phyloP scores from a whole-genome alignment of 192 early-diverging fungal species.

The Coemansia sp. region DNA sequence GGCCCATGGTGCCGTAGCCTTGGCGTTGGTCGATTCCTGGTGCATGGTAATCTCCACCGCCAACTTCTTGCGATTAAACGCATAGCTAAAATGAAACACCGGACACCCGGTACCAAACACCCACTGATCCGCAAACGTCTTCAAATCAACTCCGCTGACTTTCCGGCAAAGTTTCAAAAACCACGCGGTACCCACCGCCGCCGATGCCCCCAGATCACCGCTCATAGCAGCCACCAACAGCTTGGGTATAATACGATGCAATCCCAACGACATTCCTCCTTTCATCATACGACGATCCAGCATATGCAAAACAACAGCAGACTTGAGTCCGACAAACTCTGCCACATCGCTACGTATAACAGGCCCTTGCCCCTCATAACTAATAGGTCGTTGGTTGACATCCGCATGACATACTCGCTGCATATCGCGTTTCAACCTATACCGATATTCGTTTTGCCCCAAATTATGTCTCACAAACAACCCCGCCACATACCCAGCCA shows the following conservation, averaged over 20 bases:
- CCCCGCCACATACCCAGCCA: slow-evolving; percentile 73
- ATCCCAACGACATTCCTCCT: slow-evolving; percentile 67
- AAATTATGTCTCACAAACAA: slow-evolving; percentile 79
- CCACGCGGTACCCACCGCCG: slow-evolving; percentile 65
- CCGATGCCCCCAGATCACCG: slow-evolving; percentile 59
- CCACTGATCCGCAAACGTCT: slow-evolving; percentile 91
- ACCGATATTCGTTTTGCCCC: slow-evolving; percentile 87
- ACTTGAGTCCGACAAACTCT: slow-evolving; percentile 83
- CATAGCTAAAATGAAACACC: slow-evolving; percentile 74
- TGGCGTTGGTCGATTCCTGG: slow-evolving; percentile 67
- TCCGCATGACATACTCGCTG: slow-evolving; percentile 77
- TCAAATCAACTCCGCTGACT: slow-evolving; percentile 79
- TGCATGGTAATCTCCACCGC: slow-evolving; percentile 86
- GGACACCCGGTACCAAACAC: slow-evolving; percentile 90
- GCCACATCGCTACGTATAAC: slow-evolving; percentile 60
- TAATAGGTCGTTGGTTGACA: slow-evolving; percentile 84
- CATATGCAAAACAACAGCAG: slow-evolving; percentile 88
- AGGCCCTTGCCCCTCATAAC: slow-evolving; percentile 60
- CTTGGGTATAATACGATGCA: slow-evolving; percentile 78
- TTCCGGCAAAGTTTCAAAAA: slow-evolving; percentile 84
- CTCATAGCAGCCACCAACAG: slow-evolving; percentile 75
- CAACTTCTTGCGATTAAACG: slow-evolving; percentile 96
- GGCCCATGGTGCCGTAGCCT: slow-evolving; percentile 50
- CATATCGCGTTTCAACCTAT: slow-evolving; percentile 81
- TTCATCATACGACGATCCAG: slow-evolving; percentile 82